Evolutionary conservation across 805 yeast genomes (phyloP).

Genomic region (Candida maesae): DNA sequence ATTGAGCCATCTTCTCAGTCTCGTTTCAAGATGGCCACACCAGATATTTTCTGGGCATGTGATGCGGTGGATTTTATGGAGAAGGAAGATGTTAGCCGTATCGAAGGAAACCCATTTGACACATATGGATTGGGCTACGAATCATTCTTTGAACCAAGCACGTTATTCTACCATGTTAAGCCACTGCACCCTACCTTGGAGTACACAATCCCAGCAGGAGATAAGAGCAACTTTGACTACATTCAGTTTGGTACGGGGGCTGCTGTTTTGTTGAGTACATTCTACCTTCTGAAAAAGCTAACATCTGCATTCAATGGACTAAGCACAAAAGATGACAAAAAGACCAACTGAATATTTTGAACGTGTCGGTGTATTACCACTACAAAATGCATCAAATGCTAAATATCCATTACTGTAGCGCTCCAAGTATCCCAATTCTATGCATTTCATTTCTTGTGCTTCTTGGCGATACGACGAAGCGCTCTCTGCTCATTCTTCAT

Average conservation of each 20-base stretch:
- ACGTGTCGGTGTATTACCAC: too few species aligned
- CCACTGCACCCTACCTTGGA: constrained; percentile 8
- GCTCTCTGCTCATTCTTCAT: constrained; percentile 98
- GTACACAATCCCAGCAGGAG: constrained; percentile 42
- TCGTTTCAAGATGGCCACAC: constrained; percentile 30
- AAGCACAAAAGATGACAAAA: not conserved
- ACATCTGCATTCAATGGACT: constrained; percentile 2
- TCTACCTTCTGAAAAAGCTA: constrained; percentile 30
- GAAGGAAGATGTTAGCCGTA: constrained; percentile 21
- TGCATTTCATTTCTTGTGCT: constrained; percentile 66
- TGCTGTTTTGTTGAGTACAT: constrained; percentile 32
- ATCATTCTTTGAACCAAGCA: constrained; percentile 41
- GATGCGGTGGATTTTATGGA: constrained; percentile 27
- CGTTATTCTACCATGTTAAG: constrained; percentile 37
- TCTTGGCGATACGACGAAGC: constrained; percentile 82
- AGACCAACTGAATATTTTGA: not conserved
- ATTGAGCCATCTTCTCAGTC: constrained; percentile 33
- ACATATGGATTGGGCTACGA: constrained; percentile 40
- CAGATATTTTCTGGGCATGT: constrained; percentile 50
- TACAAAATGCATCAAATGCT: too few species aligned
- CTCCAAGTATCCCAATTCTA: too few species aligned
- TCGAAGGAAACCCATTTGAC: constrained; percentile 37
- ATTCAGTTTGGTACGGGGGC: constrained; percentile 35
- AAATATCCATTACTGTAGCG: too few species aligned
- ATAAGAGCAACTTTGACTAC: constrained; percentile 25